Conservation (phyloP, 2,329 filamentous ascomycete genomes). For the Parafenestella ontariensis region DNA sequence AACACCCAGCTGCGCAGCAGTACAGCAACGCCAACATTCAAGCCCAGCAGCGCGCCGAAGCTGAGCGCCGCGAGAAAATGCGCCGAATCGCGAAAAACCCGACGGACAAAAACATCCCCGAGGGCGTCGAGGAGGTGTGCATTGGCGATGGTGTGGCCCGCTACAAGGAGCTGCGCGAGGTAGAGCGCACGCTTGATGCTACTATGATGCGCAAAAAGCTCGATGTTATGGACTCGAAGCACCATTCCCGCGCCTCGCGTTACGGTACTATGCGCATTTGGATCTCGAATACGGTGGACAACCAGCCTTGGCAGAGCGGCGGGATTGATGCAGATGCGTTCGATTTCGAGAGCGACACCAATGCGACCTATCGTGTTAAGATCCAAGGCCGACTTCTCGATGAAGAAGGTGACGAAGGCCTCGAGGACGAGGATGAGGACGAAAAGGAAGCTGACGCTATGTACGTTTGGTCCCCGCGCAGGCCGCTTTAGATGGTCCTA, state of each 20-base stretch:
- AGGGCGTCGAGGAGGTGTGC: slow-evolving; percentile 79
- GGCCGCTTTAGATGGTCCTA: not conserved
- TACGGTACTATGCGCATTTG: slow-evolving; percentile 88
- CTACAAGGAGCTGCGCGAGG: slow-evolving; percentile 83
- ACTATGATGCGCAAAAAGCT: slow-evolving; percentile 93
- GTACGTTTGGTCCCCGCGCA: slow-evolving; percentile 32
- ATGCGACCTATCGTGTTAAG: slow-evolving; percentile 86
- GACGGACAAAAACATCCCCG: slow-evolving; percentile 92
- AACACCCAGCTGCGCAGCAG: slow-evolving; percentile 59
- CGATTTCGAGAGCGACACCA: slow-evolving; percentile 78
- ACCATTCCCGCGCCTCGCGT: slow-evolving; percentile 76
- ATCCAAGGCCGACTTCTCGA: slow-evolving; percentile 86
- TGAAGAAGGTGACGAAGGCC: slow-evolving; percentile 48
- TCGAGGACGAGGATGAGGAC: slow-evolving; percentile 41
- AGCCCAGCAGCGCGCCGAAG: slow-evolving; percentile 53
- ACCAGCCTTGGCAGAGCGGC: slow-evolving; percentile 88
- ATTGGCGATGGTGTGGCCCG: slow-evolving; percentile 82
- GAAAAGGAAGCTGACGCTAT: slow-evolving; percentile 60
- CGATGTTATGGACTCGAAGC: slow-evolving; percentile 84
- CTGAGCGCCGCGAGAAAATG: slow-evolving; percentile 68
- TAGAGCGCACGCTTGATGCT: slow-evolving; percentile 88
- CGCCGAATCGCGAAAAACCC: slow-evolving; percentile 87
- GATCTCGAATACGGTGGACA: slow-evolving; percentile 93
- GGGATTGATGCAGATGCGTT: slow-evolving; percentile 75
- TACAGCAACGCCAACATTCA: slow-evolving; percentile 49